Evolutionary conservation across 805 yeast genomes (phyloP), one percentile per base, ranked within the genome.

Genomic region (Novakomyces olei): DNA sequence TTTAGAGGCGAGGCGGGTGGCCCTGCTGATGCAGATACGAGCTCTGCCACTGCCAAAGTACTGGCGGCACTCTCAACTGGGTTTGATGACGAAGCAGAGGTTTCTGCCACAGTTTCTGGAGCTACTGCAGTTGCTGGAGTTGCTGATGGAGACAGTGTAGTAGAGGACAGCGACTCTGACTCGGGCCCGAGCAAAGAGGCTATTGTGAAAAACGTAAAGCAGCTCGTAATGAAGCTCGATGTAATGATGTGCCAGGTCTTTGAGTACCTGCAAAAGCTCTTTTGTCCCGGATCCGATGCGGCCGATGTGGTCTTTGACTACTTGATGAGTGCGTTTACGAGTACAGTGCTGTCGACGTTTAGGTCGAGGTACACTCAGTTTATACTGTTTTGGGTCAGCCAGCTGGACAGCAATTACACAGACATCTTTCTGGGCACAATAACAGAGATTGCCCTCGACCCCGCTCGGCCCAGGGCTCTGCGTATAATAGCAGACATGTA

Each of bases 321-420:
- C 79, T 2, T 56, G 83, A 36, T 65, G 74, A 1, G 66, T 81
- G 1, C 56, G 76, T 16, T 85, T 85, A 60, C 72, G 69, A 63
- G 79, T 1, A 85, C 78, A 42, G 67, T 85, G 26, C 58, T 85
- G 39, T 88, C 94, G 19, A 85, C 96, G 2, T 91, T 81, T 50
- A 73, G 74, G 49, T 83, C 95, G 8, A 69, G 77, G 45, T 72
- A 79, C 29, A 71, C 78, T 15, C 96, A 85, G 51, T 85, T 75
- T 47, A 55, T 81, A 19, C 50, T 83, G 49, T 85, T 85, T 52
- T 71, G 72, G 41, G 61, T 73, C 16, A 67, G 91, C 7, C 94
- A 81, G 50, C 68, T 70, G 37, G 78, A 78, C 46, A 69, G 72
- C 4, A 91, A 77, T 45, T 58, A 83, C 36, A 67, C 77, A 48